A percentile compares a stretch with the other conserved stretches of the same genome.
Evolutionary conservation across 805 yeast species (phyloP).

Genomic region (Starmerella etchellsii): DNA sequence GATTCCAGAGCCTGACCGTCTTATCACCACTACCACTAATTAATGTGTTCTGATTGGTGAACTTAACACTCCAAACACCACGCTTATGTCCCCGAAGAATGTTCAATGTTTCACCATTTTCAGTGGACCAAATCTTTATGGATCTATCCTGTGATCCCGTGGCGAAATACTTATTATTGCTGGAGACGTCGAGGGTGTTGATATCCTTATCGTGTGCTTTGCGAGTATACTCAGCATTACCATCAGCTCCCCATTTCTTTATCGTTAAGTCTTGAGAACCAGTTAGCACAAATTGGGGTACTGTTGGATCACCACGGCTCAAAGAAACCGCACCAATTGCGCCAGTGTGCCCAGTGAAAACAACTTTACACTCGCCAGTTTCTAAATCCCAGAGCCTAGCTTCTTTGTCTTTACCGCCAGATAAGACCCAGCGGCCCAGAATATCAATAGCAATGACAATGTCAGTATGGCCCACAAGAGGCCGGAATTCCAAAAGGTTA

Average conservation of each 20-base stretch:
- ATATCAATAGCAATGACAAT: conserved; percentile 69
- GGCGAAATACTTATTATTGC: conserved; percentile 77
- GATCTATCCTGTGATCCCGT: conserved; percentile 91
- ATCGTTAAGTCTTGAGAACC: conserved; percentile 77
- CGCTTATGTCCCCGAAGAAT: conserved; percentile 81
- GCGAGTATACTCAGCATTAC: conserved; percentile 67
- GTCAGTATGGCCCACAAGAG: conserved; percentile 74
- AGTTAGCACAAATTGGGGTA: conserved; percentile 63
- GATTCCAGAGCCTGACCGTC: conserved; percentile 78
- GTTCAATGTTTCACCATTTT: conserved; percentile 77
- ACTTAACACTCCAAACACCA: conserved; percentile 85
- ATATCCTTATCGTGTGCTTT: conserved; percentile 96
- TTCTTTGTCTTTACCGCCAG: conserved; percentile 80
- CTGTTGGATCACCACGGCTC: conserved; percentile 34
- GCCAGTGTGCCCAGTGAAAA: conserved; percentile 75
- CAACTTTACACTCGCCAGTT: conserved; percentile 38
- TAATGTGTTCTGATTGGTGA: conserved; percentile 59
- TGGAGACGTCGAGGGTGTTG: conserved; percentile 78
- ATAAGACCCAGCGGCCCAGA: conserved; percentile 79
- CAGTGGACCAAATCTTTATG: conserved; percentile 78
- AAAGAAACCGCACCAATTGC: conserved; percentile 73
- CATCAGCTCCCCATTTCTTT: conserved; percentile 61
- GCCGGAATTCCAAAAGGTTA: conserved; percentile 30
- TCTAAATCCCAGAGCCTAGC: conserved; percentile 68
- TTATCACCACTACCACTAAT: conserved; percentile 89